phyloP scores from a whole-genome alignment of 2,329 filamentous ascomycete species.

The Exophiala alcalophila region DNA sequence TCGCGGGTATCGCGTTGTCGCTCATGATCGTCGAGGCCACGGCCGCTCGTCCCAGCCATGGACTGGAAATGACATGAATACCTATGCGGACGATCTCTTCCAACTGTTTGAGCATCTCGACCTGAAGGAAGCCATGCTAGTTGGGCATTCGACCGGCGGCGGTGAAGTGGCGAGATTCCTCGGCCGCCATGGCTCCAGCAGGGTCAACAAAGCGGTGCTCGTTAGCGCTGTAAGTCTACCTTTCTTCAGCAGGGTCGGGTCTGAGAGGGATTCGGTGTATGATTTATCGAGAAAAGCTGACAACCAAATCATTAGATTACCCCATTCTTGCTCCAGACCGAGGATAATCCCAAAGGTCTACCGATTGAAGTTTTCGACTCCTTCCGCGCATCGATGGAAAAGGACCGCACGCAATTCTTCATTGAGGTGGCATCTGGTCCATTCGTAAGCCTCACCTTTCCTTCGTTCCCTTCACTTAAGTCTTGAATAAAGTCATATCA shows the following conservation, averaged over 20 bases:
- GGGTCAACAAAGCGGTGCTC: constrained; percentile 42
- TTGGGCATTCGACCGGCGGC: constrained; percentile 44
- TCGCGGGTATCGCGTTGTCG: constrained; percentile 41
- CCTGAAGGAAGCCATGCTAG: constrained; percentile 37
- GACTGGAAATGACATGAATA: constrained; percentile 42
- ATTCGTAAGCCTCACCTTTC: too few relatives aligned
- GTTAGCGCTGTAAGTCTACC: too few relatives aligned
- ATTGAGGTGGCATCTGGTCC: constrained; percentile 37
- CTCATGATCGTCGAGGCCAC: constrained; percentile 37
- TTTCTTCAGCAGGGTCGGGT: too few relatives aligned
- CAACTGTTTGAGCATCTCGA: constrained; percentile 38
- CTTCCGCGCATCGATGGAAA: constrained; percentile 38
- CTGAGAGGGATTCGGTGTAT: too few relatives aligned
- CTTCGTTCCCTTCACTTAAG: too few relatives aligned
- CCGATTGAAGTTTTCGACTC: constrained; percentile 40
- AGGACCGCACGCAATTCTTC: constrained; percentile 39
- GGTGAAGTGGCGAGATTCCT: constrained; percentile 42
- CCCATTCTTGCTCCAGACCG: constrained; percentile 38
- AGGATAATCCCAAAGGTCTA: constrained; percentile 36
- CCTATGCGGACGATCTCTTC: constrained; percentile 40
- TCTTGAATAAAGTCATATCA: too few relatives aligned
- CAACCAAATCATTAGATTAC: too few relatives aligned
- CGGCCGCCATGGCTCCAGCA: constrained; percentile 37
- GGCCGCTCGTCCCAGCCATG: constrained; percentile 43
- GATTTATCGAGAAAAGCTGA: too few relatives aligned